Percentiles rank a stretch among this genome's conserved stretches.
These are phyloP conservation scores for Inosperma sp. DNA, from an alignment of 768 basidiomycete genomes.

Conservation along the genomic window DNA sequence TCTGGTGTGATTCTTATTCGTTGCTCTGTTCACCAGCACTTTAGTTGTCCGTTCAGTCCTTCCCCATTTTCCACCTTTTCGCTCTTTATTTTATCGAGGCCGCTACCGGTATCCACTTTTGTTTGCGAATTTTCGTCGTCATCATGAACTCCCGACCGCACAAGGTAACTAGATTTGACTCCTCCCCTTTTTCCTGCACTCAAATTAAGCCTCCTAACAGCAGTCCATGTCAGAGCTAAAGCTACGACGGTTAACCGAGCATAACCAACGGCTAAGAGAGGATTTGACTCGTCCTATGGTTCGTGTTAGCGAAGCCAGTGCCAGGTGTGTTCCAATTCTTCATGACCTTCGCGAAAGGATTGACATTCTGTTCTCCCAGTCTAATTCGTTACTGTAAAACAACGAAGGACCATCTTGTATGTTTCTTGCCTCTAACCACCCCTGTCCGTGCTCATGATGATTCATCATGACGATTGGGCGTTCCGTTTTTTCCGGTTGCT, in stretches of 20 bases:
- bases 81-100: constrained; percentile 3
- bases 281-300: constrained; percentile 87
- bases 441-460: constrained; percentile 15
- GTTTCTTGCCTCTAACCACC: constrained; percentile 26
- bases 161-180: constrained; percentile 41
- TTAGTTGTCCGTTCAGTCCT: constrained; percentile 20
- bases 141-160: constrained; percentile 72
- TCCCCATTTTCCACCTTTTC: constrained; percentile 13
- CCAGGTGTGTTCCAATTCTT: constrained; percentile 52
- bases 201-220: constrained; percentile 27
- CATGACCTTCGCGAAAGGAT: neutral
- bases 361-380: constrained; percentile 37
- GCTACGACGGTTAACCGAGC: constrained; percentile 87
- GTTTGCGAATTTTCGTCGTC: constrained; percentile 21
- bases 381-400: constrained; percentile 92
- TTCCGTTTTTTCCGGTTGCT: constrained; percentile 12
- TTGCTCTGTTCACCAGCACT: constrained; percentile 4
- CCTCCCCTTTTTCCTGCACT: constrained; percentile 7
- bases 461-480: neutral
- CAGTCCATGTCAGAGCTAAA: constrained; percentile 99
- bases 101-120: constrained; percentile 17
- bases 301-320: constrained; percentile 85
- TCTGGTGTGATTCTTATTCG: constrained; percentile 7
- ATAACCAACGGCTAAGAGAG: constrained; percentile 87
- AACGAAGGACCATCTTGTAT: constrained; percentile 83